Base-by-base conservation (phyloP, 208 protist species). In the Naegleria fowleri region DNA sequence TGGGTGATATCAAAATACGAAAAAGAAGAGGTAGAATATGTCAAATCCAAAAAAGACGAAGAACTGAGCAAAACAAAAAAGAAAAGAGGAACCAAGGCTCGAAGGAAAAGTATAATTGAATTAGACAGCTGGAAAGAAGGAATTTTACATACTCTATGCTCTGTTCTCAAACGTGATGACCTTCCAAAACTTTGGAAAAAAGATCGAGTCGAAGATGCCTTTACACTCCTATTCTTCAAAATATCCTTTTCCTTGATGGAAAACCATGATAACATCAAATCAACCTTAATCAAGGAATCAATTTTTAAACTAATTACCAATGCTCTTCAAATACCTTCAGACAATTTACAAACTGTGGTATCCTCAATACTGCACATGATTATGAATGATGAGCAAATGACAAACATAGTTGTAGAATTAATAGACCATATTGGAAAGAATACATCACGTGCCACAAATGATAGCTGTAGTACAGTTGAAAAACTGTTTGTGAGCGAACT, bases 161-260 rank as follows among this genome's bases (percentile, higher is more conserved):
- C 41, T 33, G 9, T 91, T 41, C 43, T 92, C 7, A 87, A 91
- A 55, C 33, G 91, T 39, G 87, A 92, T 84, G 19, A 67, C 11
- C 13, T 93, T 33, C 11, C 15, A 48, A 6, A 15, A 0, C 13
- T 93, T n/a, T 93, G 90, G 91, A 86, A 51, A 84, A 79, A 36
- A 33, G 52, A 93, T 13, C 76, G 59, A 25, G 43, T 91, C 19
- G 92, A 93, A 33, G 92, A 92, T 36, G 15, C 59, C 29, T 92
- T 93, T 29, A 36, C 90, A 6, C 36, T 52, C 29, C 39, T 93
- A 25, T 39, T 93, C 7, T 43, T 91, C 2, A 92, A 83, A 29
- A 85, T 85, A 11, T 25, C n/a, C 0, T 93, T 89, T 59, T 19
- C 48, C 15, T 59, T 93, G 25, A 58, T 91, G n/a, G 92, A 93